These are phyloP conservation scores for Aspergillus quadricinctus DNA, from an alignment of 2,329 filamentous ascomycete species.

Conservation along the genomic window DNA sequence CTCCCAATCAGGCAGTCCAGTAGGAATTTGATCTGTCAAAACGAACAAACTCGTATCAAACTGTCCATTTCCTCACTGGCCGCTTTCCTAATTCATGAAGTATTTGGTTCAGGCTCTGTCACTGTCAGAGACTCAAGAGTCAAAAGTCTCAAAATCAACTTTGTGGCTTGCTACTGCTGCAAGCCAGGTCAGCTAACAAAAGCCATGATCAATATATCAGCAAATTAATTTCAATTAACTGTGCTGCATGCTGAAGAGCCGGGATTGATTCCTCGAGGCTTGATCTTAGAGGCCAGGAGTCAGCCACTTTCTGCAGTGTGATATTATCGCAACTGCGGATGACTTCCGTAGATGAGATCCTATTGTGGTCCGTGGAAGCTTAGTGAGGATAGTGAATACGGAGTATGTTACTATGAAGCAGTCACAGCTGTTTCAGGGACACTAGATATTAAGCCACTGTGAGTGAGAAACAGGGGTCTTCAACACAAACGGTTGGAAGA, in stretches of 20 bases:
- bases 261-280: neutral
- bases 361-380: neutral
- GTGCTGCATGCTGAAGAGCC: neutral
- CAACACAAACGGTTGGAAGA: too few relatives aligned
- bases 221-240: neutral
- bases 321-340: neutral
- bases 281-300: neutral
- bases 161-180: neutral
- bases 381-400: neutral
- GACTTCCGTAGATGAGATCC: neutral
- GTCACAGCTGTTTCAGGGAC: too few relatives aligned
- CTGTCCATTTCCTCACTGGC: neutral
- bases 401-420: neutral
- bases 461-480: too few relatives aligned
- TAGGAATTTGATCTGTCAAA: constrained; percentile 3
- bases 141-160: neutral
- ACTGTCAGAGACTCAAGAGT: neutral
- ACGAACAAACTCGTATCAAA: constrained; percentile 1
- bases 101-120: neutral
- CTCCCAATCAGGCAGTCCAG: constrained; percentile 14
- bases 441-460: neutral
- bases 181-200: neutral
- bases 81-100: neutral
- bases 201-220: neutral
- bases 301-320: neutral